Base-by-base conservation (phyloP, 768 basidiomycete genomes). In the Kondoa subrosea region DNA sequence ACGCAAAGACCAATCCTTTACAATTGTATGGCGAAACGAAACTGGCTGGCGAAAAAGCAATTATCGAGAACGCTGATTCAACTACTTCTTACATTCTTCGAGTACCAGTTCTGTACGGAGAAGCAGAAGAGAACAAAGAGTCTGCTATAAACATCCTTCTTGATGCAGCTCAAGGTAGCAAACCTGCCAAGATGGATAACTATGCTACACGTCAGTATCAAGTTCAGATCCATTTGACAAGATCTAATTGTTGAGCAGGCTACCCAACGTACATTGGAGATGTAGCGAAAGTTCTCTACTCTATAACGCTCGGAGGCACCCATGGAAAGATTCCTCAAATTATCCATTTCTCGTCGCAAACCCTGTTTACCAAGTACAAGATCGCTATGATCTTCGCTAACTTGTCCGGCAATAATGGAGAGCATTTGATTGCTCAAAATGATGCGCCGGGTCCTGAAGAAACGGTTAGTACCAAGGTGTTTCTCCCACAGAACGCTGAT, bases 1-100 rank as follows among this genome's bases (percentile, higher is more conserved):
- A 81, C 4, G 84, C 86, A 16, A 74, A 77, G 33, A 83, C 89
- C 15, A 89, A 91, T 74, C 93, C 93, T 0, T 78, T 96, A 34
- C 88, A 99, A 66, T 79, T 87, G 32, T 99, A 99, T 75, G 93
- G 90, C 1, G 78, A 81, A 72, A 87, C 87, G 1, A 99, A 99
- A 77, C 81, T 85, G 8, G 40, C 40, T 8, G 40, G 40, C 40
- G 95, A 99, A 78, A 72, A 84, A 16, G 86, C 83, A n/a, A 83
- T 88, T 1, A 79, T 89, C 1, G 80, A 81, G 1, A 74, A 73
- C 21, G 80, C 84, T 3, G 77, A 81, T 14, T 82, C 80, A 1
- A 83, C 85, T 1, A 82, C 82, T 64, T 81, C 79, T 1, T 78
- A 87, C 66, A 82, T 91, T n/a, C 77, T 99, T 65, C 81, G 93